A percentile compares a stretch with the other conserved stretches of the same genome.
Conservation (phyloP, 306 rosid species). For the Neltuma alba region DNA sequence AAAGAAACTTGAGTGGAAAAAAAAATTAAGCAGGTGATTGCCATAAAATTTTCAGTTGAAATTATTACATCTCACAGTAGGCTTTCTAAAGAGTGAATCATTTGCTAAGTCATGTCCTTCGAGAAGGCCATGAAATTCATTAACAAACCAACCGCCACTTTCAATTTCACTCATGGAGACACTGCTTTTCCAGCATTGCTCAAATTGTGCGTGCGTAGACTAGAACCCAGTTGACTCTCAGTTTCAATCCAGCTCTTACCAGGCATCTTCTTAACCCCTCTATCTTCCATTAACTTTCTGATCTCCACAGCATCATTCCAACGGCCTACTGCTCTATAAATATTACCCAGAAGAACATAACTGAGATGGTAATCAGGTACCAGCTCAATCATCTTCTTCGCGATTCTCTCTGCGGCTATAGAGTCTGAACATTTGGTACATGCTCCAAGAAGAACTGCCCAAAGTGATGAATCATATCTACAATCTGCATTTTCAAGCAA, state of each 20-base stretch:
- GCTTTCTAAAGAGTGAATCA: background rate
- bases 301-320: conserved; percentile 80
- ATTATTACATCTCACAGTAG: background rate
- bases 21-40: background rate
- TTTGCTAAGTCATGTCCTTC: background rate
- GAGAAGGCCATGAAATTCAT: background rate
- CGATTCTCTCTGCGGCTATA: conserved; percentile 72
- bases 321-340: conserved; percentile 71
- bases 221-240: conserved; percentile 41
- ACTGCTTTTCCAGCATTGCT: conserved; percentile 30
- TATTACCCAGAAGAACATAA: conserved; percentile 76
- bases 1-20: background rate
- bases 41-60: background rate
- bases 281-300: conserved; percentile 71
- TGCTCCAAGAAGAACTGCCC: conserved; percentile 91
- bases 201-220: conserved; percentile 28
- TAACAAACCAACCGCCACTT: conserved; percentile 5
- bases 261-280: conserved; percentile 77
- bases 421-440: conserved; percentile 62
- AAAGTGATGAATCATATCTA: conserved; percentile 60
- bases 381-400: conserved; percentile 73
- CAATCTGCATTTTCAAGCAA: conserved; percentile 73
- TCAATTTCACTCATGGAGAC: conserved; percentile 29
- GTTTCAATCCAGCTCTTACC: conserved; percentile 83
- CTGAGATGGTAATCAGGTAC: conserved; percentile 77